Base-by-base conservation (phyloP, 352 stramenopile species). In the Phytophthora niederhauseri region DNA sequence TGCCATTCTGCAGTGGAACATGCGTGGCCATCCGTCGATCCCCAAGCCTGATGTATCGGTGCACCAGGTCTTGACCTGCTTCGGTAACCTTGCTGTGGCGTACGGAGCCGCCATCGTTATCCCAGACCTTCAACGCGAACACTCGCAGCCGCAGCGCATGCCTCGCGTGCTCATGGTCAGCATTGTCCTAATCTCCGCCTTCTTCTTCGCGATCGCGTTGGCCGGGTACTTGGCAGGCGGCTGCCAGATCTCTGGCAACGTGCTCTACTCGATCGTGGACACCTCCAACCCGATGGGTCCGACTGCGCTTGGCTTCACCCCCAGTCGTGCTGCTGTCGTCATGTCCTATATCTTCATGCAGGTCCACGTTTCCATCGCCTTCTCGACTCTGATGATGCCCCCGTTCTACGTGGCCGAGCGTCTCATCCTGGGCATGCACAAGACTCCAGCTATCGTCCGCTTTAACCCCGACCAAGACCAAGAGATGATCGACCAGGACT, bases 271-370 rank as follows among this genome's bases (percentile, higher is more conserved):
- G 6, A 66, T 66, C 24, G 56, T 70, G 12, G 22, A 70, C 56
- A 70, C 64, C 1, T 66, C 64, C 2, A 59, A 70, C 28, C 64
- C 64, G 7, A 6, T 66, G 24, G 46, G 56, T 20, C 28, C 75
- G 0, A 68, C 70, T 15, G 61, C 58, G 20, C 73, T 89, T 4
- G 82, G 82, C 19, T 89, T 90, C 57, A 53, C 26, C 4, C n/a
- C 72, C n/a, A 70, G 75, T 73, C 53, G 71, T 22, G 79, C 72
- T 26, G 68, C 65, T 20, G 73, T 80, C 7, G 68, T 83, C 30
- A 68, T 84, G 61, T 73, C 75, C 7, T 90, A 81, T 51, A 58
- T 81, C 6, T 82, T 72, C 54, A 86, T 83, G 75, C 74, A 81
- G 24, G 56, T 78, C 28, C 70, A 81, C 59, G 73, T 81, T 54